Evolutionary conservation across 495 filamentous ascomycete genomes (phyloP).

Genomic region (Penicillium roqueforti): DNA sequence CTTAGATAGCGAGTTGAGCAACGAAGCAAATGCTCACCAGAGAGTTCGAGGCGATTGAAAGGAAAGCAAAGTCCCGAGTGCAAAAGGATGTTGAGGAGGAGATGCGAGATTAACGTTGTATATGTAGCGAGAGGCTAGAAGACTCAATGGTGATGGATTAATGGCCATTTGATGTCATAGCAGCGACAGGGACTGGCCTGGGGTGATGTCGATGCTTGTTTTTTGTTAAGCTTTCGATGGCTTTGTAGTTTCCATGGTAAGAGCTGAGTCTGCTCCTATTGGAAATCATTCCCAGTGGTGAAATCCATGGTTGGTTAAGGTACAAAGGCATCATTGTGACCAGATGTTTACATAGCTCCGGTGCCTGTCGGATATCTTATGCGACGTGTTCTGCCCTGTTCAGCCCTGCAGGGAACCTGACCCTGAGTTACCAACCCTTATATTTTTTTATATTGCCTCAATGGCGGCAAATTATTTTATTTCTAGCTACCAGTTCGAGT

Average conservation of each 20-base stretch:
- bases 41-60: not conserved
- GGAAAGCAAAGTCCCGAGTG: not conserved
- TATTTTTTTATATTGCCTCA: not conserved
- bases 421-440: not conserved
- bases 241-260: constrained; percentile 10
- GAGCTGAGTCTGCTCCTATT: constrained; percentile 12
- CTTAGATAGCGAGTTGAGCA: constrained; percentile 1
- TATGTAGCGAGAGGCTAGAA: constrained; percentile 20
- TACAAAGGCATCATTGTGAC: constrained; percentile 22
- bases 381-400: constrained; percentile 9
- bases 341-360: constrained; percentile 14
- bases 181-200: constrained; percentile 4
- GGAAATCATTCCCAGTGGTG: constrained; percentile 15
- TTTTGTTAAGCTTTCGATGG: constrained; percentile 1
- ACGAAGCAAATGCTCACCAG: not conserved
- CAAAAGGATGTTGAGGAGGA: not conserved
- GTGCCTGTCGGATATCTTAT: constrained; percentile 19
- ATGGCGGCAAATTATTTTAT: not conserved
- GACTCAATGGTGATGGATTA: constrained; percentile 8
- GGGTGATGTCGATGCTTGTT: constrained; percentile 3
- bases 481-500: not conserved
- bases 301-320: constrained; percentile 4
- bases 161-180: constrained; percentile 28
- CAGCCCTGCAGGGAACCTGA: not conserved
- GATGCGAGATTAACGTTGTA: constrained; percentile 7